These are phyloP conservation scores for Graphium sp. DNA, from an alignment of 2,329 filamentous ascomycete species.

Conservation along the genomic window DNA sequence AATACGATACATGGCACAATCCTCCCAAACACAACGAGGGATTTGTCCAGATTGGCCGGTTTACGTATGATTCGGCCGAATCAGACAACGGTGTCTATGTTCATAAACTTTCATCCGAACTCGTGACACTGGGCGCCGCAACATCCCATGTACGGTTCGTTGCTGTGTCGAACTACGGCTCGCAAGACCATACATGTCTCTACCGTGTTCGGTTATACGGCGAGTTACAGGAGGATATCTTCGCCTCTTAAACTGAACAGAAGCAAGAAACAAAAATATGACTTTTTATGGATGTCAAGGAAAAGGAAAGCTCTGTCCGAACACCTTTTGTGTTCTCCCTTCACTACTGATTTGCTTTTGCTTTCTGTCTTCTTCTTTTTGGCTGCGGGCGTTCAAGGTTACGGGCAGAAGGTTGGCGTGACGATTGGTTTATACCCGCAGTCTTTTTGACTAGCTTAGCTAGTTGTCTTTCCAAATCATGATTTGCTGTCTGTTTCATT, in stretches of 20 bases:
- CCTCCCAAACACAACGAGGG: constrained; percentile 11
- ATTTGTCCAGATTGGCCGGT: constrained; percentile 41
- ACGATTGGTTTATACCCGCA: no score
- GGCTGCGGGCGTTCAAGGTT: no score
- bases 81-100: constrained; percentile 29
- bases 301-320: no score
- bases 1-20: constrained; percentile 12
- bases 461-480: no score
- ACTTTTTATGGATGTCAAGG: no score
- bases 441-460: no score
- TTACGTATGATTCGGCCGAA: constrained; percentile 30
- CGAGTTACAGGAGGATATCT: constrained; percentile 11
- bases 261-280: no score
- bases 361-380: no score
- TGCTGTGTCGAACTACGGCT: constrained; percentile 40
- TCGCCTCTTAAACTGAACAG: neutral
- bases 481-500: no score
- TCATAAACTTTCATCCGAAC: constrained; percentile 31
- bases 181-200: constrained; percentile 43
- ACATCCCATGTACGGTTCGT: constrained; percentile 38
- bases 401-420: no score
- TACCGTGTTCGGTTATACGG: constrained; percentile 46
- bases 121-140: constrained; percentile 25
- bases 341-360: no score
- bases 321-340: no score